phyloP scores from a whole-genome alignment of 768 basidiomycete genomes.

The Boletus patriciae region DNA sequence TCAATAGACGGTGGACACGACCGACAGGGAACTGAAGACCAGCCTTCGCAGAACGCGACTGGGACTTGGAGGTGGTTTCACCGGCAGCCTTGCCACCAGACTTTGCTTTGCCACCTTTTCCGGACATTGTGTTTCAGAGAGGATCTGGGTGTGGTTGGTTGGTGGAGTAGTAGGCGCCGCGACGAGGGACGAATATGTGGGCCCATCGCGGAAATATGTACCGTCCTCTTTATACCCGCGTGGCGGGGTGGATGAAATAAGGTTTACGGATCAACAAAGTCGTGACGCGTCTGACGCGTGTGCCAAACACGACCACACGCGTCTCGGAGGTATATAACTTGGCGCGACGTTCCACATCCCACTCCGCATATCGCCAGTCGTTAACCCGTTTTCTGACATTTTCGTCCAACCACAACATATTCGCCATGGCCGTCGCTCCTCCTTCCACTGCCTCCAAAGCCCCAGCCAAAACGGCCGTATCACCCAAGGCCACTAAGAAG shows the following conservation, averaged over 20 bases:
- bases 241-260: conserved; percentile 27
- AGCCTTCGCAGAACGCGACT: conserved; percentile 42
- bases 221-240: conserved; percentile 31
- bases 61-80: conserved; percentile 32
- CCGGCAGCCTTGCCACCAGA: conserved; percentile 64
- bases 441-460: conserved; percentile 44
- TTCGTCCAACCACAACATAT: conserved; percentile 9
- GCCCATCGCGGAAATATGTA: background rate
- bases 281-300: conserved; percentile 32
- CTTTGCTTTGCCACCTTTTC: conserved; percentile 57
- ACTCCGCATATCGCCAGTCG: conserved; percentile 14
- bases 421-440: conserved; percentile 61
- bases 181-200: conserved; percentile 11
- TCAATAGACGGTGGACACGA: conserved; percentile 60
- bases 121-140: conserved; percentile 33
- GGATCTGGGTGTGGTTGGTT: background rate
- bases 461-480: conserved; percentile 42
- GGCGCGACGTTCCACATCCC: background rate
- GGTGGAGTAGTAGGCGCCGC: background rate
- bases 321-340: conserved; percentile 27
- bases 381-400: conserved; percentile 8
- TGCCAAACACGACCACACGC: conserved; percentile 42
- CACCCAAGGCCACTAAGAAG: conserved; percentile 43
- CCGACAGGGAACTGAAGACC: conserved; percentile 54
- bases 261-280: conserved; percentile 40